Conservation (phyloP, 2,329 filamentous ascomycete genomes). For the Macrophomina tecta region DNA sequence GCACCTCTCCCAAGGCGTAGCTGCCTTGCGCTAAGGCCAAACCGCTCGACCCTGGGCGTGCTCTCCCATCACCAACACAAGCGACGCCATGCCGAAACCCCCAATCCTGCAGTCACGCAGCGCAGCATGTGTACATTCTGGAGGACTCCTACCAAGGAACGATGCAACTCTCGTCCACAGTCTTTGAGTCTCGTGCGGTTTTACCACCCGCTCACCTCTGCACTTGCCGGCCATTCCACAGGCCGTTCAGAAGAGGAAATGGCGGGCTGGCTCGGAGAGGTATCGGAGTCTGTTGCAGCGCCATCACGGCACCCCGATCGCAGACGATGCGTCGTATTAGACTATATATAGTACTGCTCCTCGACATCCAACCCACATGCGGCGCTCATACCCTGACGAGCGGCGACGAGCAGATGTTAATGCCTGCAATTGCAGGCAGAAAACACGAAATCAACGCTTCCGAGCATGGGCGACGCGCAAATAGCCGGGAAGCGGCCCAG, state of each 20-base stretch:
- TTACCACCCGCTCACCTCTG: too few species aligned
- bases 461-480: not conserved
- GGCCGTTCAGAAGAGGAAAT: not conserved
- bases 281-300: not conserved
- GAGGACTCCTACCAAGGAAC: too few species aligned
- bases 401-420: not conserved
- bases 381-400: too few species aligned
- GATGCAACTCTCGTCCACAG: too few species aligned
- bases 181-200: too few species aligned
- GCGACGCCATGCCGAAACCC: not conserved
- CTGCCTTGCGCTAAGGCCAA: not conserved
- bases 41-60: too few species aligned
- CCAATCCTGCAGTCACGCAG: too few species aligned
- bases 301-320: too few species aligned
- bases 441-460: not conserved
- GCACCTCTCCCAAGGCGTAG: not conserved
- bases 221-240: not conserved
- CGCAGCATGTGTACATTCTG: too few species aligned
- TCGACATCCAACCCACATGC: too few species aligned
- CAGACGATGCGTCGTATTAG: too few species aligned
- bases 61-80: too few species aligned
- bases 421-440: slow-evolving; percentile 1
- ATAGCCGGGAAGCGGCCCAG: not conserved
- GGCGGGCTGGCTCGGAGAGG: not conserved
- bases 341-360: not conserved